Percentiles rank a stretch among this genome's conserved stretches.
These are phyloP conservation scores for Baorangia bicolor DNA, from an alignment of 768 basidiomycete genomes.

Conservation along the genomic window DNA sequence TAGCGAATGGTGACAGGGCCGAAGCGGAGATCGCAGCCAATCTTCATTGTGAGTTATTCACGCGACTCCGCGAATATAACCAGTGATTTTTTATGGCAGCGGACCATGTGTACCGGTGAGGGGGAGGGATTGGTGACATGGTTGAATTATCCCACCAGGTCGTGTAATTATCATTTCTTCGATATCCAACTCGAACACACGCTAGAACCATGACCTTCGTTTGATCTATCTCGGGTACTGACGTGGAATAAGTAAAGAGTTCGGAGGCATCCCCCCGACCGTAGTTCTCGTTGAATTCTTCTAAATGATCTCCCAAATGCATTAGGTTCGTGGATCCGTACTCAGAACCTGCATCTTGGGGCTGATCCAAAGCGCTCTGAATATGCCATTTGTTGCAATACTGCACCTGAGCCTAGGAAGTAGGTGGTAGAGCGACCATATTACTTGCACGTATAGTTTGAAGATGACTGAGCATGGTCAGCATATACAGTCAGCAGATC, in stretches of 20 bases:
- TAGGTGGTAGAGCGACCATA: not conserved
- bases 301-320: not conserved
- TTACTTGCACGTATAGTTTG: not conserved
- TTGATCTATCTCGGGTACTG: not conserved
- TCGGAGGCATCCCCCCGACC: not conserved
- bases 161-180: slow-evolving; percentile 27
- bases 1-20: slow-evolving; percentile 93
- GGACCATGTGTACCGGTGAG: slow-evolving; percentile 84
- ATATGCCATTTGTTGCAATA: not conserved
- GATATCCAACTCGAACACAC: slow-evolving; percentile 4
- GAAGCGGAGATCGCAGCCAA: slow-evolving; percentile 99
- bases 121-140: slow-evolving; percentile 3
- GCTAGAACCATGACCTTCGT: not conserved
- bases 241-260: not conserved
- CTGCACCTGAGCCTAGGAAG: not conserved
- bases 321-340: not conserved
- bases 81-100: slow-evolving; percentile 43
- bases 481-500: not conserved
- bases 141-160: slow-evolving; percentile 10
- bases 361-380: not conserved
- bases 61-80: slow-evolving; percentile 11
- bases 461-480: not conserved
- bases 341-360: not conserved
- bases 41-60: slow-evolving; percentile 57
- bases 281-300: not conserved